Evolutionary conservation across 2,329 filamentous ascomycete species (phyloP).

Genomic region (Exophiala aquamarina): DNA sequence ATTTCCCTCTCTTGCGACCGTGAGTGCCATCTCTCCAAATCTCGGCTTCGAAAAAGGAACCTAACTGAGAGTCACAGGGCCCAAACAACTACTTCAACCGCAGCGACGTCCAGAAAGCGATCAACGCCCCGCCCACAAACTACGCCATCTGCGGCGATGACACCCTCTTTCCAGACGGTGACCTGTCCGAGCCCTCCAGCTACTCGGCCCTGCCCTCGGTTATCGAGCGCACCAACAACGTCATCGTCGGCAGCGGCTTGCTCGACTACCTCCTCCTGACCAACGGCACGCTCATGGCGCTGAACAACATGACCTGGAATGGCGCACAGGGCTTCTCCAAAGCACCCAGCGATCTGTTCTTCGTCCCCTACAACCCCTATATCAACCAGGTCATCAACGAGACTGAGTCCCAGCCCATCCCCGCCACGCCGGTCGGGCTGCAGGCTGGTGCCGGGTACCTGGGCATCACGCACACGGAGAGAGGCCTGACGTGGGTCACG

Average conservation of each 20-base stretch:
- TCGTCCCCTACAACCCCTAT: constrained; percentile 45
- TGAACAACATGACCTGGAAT: constrained; percentile 58
- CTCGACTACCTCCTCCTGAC: constrained; percentile 51
- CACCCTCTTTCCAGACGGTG: constrained; percentile 44
- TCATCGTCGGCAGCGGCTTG: constrained; percentile 50
- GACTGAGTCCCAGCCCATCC: constrained; percentile 24
- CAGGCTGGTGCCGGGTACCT: constrained; percentile 42
- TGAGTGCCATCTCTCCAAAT: constrained; percentile 28
- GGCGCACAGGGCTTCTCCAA: constrained; percentile 47
- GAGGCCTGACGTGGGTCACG: constrained; percentile 43
- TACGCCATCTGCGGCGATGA: constrained; percentile 41
- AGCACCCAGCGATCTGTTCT: constrained; percentile 42
- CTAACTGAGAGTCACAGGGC: constrained; percentile 59
- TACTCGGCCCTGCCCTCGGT: constrained; percentile 32
- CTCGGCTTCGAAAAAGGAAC: constrained; percentile 46
- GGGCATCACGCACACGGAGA: constrained; percentile 43
- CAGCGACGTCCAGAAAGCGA: constrained; percentile 50
- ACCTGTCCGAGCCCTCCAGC: constrained; percentile 43
- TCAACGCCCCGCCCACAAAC: constrained; percentile 48
- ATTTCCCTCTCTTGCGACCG: constrained; percentile 48
- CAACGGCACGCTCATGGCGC: constrained; percentile 52
- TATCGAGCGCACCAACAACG: constrained; percentile 54
- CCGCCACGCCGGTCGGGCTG: constrained; percentile 31
- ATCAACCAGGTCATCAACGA: constrained; percentile 34
- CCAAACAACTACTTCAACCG: constrained; percentile 59